A percentile compares a stretch with the other conserved stretches of the same genome.
These are phyloP conservation scores for Xylariaceae sp. DNA, from an alignment of 2,329 filamentous ascomycete genomes.

Conservation along the genomic window DNA sequence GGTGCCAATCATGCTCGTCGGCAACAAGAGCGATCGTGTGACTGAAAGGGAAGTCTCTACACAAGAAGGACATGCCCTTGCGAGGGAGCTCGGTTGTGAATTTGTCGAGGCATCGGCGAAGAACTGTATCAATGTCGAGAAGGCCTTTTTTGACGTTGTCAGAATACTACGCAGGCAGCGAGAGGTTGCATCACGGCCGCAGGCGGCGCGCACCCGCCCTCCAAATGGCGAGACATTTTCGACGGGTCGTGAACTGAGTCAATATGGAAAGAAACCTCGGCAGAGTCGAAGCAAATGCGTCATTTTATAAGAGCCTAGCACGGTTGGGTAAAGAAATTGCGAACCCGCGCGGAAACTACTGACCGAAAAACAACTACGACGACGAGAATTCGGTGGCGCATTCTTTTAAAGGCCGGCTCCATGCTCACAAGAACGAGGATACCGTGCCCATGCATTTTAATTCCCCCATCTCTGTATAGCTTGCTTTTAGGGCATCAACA, in stretches of 20 bases:
- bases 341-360: constrained; percentile 19
- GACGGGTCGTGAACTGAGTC: constrained; percentile 19
- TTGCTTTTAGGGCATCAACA: constrained; percentile 29
- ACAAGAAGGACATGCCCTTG: constrained; percentile 88
- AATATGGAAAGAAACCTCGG: constrained; percentile 30
- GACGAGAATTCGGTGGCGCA: constrained; percentile 10
- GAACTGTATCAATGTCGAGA: constrained; percentile 97
- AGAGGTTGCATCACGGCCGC: constrained; percentile 48
- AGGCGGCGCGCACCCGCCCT: constrained; percentile 23
- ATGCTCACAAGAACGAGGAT: constrained; percentile 18
- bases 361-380: constrained; percentile 3
- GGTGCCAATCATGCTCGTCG: constrained; percentile 95
- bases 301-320: constrained; percentile 38
- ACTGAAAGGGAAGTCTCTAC: constrained; percentile 95
- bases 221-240: constrained; percentile 26
- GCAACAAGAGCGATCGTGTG: constrained; percentile 96
- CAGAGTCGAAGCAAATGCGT: constrained; percentile 38
- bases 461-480: constrained; percentile 30
- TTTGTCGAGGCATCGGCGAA: constrained; percentile 97
- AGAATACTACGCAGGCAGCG: constrained; percentile 81
- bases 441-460: constrained; percentile 27
- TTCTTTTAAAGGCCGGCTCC: constrained; percentile 10
- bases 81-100: constrained; percentile 88
- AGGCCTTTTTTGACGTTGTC: constrained; percentile 97
- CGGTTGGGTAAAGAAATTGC: constrained; percentile 16